A percentile compares a stretch with the other conserved stretches of the same genome.
These are phyloP conservation scores for Amaranthus hypochondriacus DNA, from an alignment of 148 eudicot species.

Conservation along the genomic window DNA sequence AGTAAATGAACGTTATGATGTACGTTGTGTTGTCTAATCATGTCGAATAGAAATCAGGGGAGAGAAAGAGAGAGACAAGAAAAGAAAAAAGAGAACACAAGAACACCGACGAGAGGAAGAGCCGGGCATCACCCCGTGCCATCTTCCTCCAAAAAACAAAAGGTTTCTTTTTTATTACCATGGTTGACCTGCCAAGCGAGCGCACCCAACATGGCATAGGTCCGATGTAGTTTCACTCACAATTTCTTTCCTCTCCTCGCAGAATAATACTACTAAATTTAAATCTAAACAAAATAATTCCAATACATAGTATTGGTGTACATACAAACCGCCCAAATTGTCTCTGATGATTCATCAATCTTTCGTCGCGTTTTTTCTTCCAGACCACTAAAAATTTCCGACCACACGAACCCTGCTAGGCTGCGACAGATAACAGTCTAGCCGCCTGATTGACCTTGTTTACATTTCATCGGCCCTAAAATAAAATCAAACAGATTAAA, in stretches of 20 bases:
- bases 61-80: no score
- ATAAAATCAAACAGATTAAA: no score
- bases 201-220: constrained; percentile 41
- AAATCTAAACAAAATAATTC: constrained; percentile 3
- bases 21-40: neutral
- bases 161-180: constrained; percentile 5
- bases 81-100: neutral
- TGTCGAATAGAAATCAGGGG: neutral
- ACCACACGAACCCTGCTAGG: no score
- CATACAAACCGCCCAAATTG: neutral
- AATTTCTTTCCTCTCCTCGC: neutral
- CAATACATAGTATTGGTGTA: neutral
- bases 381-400: no score
- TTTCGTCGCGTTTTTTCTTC: no score
- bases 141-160: constrained; percentile 21
- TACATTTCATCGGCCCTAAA: no score
- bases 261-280: constrained; percentile 9
- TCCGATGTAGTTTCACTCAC: constrained; percentile 11
- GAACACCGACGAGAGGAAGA: constrained; percentile 12
- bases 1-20: no score
- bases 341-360: neutral
- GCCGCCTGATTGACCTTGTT: no score
- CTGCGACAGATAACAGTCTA: no score
- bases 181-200: constrained; percentile 38
- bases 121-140: constrained; percentile 32